phyloP scores from a whole-genome alignment of 139 green algal species.

The Microglena sp. region DNA sequence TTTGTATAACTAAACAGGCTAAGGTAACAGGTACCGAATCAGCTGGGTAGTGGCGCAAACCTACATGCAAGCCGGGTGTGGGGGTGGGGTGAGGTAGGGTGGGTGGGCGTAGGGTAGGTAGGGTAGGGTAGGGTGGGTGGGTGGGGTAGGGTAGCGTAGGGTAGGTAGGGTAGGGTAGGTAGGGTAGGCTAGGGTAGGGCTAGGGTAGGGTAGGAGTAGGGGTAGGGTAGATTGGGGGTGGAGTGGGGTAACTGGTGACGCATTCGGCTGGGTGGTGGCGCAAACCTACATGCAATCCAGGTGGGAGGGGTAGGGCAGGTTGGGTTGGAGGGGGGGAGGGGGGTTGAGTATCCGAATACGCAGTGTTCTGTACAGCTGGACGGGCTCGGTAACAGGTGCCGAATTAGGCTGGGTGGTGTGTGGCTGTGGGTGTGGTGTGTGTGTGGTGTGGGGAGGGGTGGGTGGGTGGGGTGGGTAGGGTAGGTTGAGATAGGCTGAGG shows the following conservation, averaged over 20 bases:
- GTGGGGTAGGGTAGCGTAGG: no score
- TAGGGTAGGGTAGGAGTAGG: not conserved
- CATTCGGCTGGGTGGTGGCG: conserved; percentile 70
- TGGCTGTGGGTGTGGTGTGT: no score
- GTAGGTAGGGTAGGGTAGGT: no score
- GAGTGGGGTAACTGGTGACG: conserved; percentile 19
- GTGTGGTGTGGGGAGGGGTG: no score
- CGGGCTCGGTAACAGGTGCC: conserved; percentile 14
- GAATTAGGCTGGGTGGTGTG: conserved; percentile 61
- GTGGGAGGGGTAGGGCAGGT: not conserved
- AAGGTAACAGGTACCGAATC: not conserved
- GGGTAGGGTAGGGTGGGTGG: not conserved
- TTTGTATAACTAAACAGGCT: conserved; percentile 58
- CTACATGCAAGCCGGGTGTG: not conserved
- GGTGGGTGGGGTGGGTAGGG: no score
- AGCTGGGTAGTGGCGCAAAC: conserved; percentile 88
- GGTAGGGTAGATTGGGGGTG: conserved; percentile 42
- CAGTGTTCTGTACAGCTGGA: conserved; percentile 68
- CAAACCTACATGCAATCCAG: conserved; percentile 76
- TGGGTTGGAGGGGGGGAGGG: not conserved
- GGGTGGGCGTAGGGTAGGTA: not conserved
- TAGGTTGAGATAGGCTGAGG: no score
- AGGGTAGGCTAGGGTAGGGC: not conserved
- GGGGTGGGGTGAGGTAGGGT: not conserved
- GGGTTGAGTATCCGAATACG: conserved; percentile 75